Evolutionary conservation across 495 filamentous ascomycete genomes (phyloP), one percentile per base, ranked within the genome.

Genomic region (Articulospora tetracladia): DNA sequence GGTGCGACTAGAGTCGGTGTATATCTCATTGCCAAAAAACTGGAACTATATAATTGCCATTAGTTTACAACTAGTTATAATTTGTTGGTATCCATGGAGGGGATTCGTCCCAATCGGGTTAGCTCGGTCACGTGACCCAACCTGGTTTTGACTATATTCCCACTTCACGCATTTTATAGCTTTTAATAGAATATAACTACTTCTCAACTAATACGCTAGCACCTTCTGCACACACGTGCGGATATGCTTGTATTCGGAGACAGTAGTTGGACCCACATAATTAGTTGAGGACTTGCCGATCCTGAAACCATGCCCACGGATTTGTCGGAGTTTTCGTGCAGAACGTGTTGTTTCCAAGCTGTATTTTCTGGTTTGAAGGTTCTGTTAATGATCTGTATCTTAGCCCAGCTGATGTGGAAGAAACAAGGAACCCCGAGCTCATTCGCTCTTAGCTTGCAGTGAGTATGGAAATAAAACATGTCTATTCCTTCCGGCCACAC

Each of bases 381-480:
- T 39, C 17, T 24, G 13, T 22, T n/a, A 13, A 10, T 4, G 22
- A 2, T 51, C n/a, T 51, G 48, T 7, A 55, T 36, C 3, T 55
- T 17, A 13, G 25, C 32, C 53, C 53, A 55, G 32, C 27, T 3
- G 22, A 55, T 55, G 17, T 55, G 53, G 17, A 55, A 55, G 28
- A 55, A 34, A 13, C 17, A 19, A 2, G 28, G n/a, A 24, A 20
- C 6, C 30, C 22, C 27, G 26, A 2, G n/a, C 32, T 39, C 53
- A 26, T 55, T 39, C 1, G 53, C 53, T n/a, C 41, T 41, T 1
- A 55, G 28, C 11, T 15, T 24, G n/a, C 53, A 55, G 12, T 3
- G 12, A 23, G 30, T 55, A n/a, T 55, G 53, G 23, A 55, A 32
- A 7, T 39, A 1, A 55, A 55, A 55, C 11, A 44, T 44, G 15